Base-by-base conservation (phyloP, 2,329 filamentous ascomycete genomes). In the Rasamsonia emersonii region DNA sequence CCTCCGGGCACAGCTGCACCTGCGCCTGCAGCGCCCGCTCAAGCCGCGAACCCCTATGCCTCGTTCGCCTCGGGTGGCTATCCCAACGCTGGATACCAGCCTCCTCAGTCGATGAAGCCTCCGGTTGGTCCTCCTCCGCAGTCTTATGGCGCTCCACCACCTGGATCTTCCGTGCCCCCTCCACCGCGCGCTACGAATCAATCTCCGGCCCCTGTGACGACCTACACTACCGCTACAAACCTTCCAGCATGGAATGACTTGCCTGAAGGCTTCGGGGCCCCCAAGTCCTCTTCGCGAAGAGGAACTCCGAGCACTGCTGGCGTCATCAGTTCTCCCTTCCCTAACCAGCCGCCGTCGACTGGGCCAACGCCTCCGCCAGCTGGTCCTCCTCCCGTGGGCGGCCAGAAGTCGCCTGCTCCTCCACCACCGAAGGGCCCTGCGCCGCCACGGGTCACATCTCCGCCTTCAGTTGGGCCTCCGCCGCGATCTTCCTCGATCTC, bases 201-300 rank as follows among this genome's bases (percentile, higher is more conserved):
- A n/a, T 80, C 83, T 10, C 70, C 74, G 9, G 70, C 71, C 15
- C 69, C 76, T 24, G 79, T 86, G 14, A 76, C 84, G 11, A 75
- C 83, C 7, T 61, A 61, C 36, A 58, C 59, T 18, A 77, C 76
- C 50, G 67, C 75, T 36, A 79, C 78, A 51, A 80, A 82, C 42
- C 79, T 79, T 41, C 75, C 79, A 17, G 82, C 83, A 46, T 98
- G 91, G 91, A 98, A 98, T 47, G 91, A 98, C 58, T 81, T 93
- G 31, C 91, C 91, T 1, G 73, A 94, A 49, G 82, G 64, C 35
- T 77, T 96, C 27, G 71, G 75, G 26, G 17, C 32, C 5, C 24
- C 16, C 27, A 85, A 89, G 64, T 65, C 73, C 33, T 71, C 81
- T 9, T 72, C 79, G 14, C 77, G 88, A 44, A 76, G 80, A 52